Conservation (phyloP, 495 filamentous ascomycete genomes). For the Aspergillus kassunensis region DNA sequence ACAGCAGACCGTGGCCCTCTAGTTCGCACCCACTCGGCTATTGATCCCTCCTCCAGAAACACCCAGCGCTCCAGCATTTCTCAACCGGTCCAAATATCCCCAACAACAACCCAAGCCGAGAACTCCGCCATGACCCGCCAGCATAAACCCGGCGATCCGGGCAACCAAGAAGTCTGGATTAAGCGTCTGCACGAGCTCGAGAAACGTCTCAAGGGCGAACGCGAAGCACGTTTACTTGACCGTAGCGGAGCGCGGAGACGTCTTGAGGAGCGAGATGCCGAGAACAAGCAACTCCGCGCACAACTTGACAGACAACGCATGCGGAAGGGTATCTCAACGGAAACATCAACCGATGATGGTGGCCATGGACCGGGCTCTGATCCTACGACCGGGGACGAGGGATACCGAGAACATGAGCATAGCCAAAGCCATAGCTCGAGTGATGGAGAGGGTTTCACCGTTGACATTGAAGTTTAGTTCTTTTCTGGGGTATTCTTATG, state of each 20-base stretch:
- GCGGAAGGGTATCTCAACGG: constrained; percentile 34
- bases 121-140: constrained; percentile 30
- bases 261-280: constrained; percentile 74
- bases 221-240: constrained; percentile 83
- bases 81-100: constrained; percentile 33
- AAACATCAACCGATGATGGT: constrained; percentile 20
- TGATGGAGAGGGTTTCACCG: constrained; percentile 41
- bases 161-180: constrained; percentile 72
- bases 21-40: constrained; percentile 45
- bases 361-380: constrained; percentile 6
- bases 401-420: constrained; percentile 8
- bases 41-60: constrained; percentile 21
- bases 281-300: constrained; percentile 68
- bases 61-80: constrained; percentile 34
- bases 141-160: constrained; percentile 24
- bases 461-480: constrained; percentile 42
- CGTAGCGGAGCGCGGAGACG: constrained; percentile 76
- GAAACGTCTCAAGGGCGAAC: constrained; percentile 79
- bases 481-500: constrained; percentile 12
- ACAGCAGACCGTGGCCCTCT: constrained; percentile 37
- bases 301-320: constrained; percentile 64
- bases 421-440: constrained; percentile 40
- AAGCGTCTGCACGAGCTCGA: constrained; percentile 82
- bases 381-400: constrained; percentile 14
- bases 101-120: constrained; percentile 31